Percentiles rank a stretch among this genome's conserved stretches.
phyloP scores from a whole-genome alignment of 768 basidiomycete genomes.

The Phanerochaete carnosa region DNA sequence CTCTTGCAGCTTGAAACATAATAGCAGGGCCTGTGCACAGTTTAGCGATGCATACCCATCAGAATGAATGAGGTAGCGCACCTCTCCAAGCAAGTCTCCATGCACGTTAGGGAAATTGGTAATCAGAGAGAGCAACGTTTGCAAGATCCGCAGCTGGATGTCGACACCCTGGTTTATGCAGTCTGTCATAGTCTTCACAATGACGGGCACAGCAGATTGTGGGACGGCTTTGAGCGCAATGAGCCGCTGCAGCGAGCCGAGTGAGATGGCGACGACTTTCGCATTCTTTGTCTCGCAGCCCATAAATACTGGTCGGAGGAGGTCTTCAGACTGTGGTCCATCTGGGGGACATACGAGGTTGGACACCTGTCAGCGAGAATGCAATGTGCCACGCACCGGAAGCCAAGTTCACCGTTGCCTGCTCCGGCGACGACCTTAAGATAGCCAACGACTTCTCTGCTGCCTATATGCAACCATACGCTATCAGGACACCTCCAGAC shows the following conservation, averaged over 20 bases:
- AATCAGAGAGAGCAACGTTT: slow-evolving; percentile 87
- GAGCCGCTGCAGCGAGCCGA: slow-evolving; percentile 87
- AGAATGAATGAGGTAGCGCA: slow-evolving; percentile 34
- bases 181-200: slow-evolving; percentile 81
- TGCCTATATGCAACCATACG: slow-evolving; percentile 41
- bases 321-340: slow-evolving; percentile 74
- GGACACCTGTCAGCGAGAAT: neutral
- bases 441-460: slow-evolving; percentile 86
- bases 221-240: slow-evolving; percentile 86
- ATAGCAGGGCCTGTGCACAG: slow-evolving; percentile 65
- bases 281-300: slow-evolving; percentile 90
- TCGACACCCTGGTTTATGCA: slow-evolving; percentile 95
- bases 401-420: slow-evolving; percentile 67
- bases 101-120: slow-evolving; percentile 85
- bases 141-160: slow-evolving; percentile 91
- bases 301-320: slow-evolving; percentile 88
- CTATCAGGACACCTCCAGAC: slow-evolving; percentile 1
- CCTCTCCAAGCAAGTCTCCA: slow-evolving; percentile 77
- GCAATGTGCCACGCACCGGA: slow-evolving; percentile 49
- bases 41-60: neutral
- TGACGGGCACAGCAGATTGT: slow-evolving; percentile 69
- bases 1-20: slow-evolving; percentile 95
- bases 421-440: slow-evolving; percentile 78
- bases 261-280: slow-evolving; percentile 90
- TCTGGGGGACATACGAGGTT: slow-evolving; percentile 35